phyloP scores from a whole-genome alignment of 306 rosid species.

The Leucaena leucocephala region DNA sequence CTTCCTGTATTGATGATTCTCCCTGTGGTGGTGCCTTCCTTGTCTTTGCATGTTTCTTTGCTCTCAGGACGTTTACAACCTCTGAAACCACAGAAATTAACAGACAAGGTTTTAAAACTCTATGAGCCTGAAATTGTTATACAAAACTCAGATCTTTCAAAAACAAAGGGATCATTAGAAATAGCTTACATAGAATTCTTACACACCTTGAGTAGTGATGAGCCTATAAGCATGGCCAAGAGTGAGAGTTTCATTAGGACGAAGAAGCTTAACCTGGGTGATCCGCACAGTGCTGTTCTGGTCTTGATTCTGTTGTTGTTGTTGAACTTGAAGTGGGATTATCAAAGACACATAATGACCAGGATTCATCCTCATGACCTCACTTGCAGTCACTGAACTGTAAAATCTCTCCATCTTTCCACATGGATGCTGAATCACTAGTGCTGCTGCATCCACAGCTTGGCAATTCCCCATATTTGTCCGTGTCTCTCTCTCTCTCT shows the following conservation, averaged over 20 bases:
- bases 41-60: slow-evolving; percentile 78
- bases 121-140: not conserved
- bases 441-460: slow-evolving; percentile 97
- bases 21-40: slow-evolving; percentile 54
- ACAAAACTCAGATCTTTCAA: not conserved
- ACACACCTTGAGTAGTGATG: slow-evolving; percentile 79
- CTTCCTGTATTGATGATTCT: slow-evolving; percentile 45
- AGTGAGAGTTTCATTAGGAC: slow-evolving; percentile 83
- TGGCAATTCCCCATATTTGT: slow-evolving; percentile 89
- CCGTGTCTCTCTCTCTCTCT: not conserved
- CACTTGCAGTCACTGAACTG: slow-evolving; percentile 76
- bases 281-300: slow-evolving; percentile 67
- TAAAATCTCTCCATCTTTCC: slow-evolving; percentile 89
- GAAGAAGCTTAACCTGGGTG: slow-evolving; percentile 93
- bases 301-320: slow-evolving; percentile 40
- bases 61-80: slow-evolving; percentile 85
- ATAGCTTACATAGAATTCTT: not conserved
- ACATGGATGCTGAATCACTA: slow-evolving; percentile 90
- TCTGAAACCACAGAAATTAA: slow-evolving; percentile 48
- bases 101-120: slow-evolving; percentile 12
- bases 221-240: slow-evolving; percentile 97
- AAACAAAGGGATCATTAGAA: slow-evolving; percentile 3
- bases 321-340: slow-evolving; percentile 72
- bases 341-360: slow-evolving; percentile 94
- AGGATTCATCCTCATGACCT: slow-evolving; percentile 85